Percentiles rank a stretch among this genome's conserved stretches.
phyloP scores from a whole-genome alignment of 768 basidiomycete species.

The Antrodiella citrinella region DNA sequence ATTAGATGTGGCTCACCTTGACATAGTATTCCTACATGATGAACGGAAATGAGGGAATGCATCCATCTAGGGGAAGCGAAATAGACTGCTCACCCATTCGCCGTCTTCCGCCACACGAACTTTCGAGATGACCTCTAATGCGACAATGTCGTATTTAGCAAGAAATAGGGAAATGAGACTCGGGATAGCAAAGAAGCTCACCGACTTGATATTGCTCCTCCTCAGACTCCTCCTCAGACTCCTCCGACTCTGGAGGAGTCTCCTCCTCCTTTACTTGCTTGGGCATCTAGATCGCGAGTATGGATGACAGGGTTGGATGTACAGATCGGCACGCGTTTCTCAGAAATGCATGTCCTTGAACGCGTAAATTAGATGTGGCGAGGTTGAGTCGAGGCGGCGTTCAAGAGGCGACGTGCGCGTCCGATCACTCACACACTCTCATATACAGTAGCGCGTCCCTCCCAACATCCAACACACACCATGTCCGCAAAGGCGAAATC shows the following conservation, averaged over 20 bases:
- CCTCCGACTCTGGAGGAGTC: neutral
- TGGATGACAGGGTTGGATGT: no score
- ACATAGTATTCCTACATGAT: conserved; percentile 53
- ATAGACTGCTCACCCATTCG: conserved; percentile 40
- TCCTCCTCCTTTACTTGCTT: neutral
- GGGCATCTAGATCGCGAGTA: no score
- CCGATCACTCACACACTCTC: conserved; percentile 3
- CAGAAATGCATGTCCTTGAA: no score
- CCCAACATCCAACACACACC: neutral
- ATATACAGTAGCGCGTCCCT: neutral
- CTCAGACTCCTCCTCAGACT: neutral
- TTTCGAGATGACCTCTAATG: conserved; percentile 50
- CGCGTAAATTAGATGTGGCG: no score
- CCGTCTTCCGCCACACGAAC: conserved; percentile 43
- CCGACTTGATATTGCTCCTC: conserved; percentile 20
- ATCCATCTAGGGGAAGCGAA: neutral
- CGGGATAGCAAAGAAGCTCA: conserved; percentile 11
- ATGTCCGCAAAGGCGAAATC: conserved; percentile 53
- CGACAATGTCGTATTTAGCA: neutral
- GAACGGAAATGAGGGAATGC: neutral
- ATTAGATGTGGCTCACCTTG: conserved; percentile 36
- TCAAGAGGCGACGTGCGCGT: neutral
- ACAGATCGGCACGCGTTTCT: no score
- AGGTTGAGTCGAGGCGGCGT: neutral
- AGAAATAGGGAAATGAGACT: no score